Conservation (phyloP, 495 filamentous ascomycete species). For the Clavariopsis aquatica region DNA sequence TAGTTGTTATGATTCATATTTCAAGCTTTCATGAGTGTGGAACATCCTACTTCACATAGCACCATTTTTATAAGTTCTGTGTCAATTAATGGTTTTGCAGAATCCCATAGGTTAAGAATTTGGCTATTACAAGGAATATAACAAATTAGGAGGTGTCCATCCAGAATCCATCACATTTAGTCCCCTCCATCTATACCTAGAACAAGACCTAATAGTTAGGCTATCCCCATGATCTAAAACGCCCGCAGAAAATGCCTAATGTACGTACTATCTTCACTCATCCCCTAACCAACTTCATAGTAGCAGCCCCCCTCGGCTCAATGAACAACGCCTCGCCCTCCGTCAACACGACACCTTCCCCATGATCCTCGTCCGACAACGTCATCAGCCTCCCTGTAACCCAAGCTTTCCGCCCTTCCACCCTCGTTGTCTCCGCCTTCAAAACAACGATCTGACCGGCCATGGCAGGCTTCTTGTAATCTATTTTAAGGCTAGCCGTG, state of each 20-base stretch:
- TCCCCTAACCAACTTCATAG: slow-evolving; percentile 11
- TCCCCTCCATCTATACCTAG: no score
- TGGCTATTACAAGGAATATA: no score
- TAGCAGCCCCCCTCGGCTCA: slow-evolving; percentile 77
- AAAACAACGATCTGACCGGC: slow-evolving; percentile 79
- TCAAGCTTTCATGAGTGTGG: no score
- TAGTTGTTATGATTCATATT: no score
- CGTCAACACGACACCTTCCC: slow-evolving; percentile 56
- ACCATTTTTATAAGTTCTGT: no score
- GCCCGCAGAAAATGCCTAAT: background rate
- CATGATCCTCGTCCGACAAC: slow-evolving; percentile 58
- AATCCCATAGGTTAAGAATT: no score
- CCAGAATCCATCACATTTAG: no score
- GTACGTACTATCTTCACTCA: background rate
- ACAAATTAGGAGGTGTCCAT: no score
- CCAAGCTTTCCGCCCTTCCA: slow-evolving; percentile 96
- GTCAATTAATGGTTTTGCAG: no score
- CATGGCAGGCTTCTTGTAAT: slow-evolving; percentile 77
- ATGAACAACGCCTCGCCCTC: slow-evolving; percentile 86
- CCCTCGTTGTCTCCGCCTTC: slow-evolving; percentile 77
- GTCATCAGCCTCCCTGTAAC: slow-evolving; percentile 89
- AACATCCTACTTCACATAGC: no score
- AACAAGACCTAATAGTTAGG: no score
- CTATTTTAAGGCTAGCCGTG: slow-evolving; percentile 87
- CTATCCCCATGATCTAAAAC: no score